These are phyloP conservation scores for Salvia miltiorrhiza DNA, from an alignment of 257 asterid genomes.

Conservation along the genomic window DNA sequence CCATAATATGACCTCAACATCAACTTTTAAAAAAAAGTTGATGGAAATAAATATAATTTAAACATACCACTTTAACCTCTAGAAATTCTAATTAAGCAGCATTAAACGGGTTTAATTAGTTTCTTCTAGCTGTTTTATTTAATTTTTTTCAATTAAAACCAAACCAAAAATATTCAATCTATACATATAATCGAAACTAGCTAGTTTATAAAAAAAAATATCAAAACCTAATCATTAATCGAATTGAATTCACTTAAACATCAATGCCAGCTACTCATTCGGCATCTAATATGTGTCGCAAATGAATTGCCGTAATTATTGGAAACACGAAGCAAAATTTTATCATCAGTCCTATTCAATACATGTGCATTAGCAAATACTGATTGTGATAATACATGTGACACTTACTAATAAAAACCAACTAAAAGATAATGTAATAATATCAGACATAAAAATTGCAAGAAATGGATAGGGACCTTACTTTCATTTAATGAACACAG, in stretches of 20 bases:
- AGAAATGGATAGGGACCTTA: not conserved
- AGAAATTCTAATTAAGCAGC: no score
- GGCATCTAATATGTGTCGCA: not conserved
- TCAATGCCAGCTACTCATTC: not conserved
- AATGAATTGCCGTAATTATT: conserved; percentile 10
- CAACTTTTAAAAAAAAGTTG: no score
- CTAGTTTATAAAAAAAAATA: no score
- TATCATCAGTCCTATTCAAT: conserved; percentile 1
- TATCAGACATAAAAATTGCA: not conserved
- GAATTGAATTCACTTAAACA: not conserved
- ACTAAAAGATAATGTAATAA: not conserved
- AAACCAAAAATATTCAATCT: no score
- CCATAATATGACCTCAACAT: no score
- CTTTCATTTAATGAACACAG: not conserved
- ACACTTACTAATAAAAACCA: not conserved
- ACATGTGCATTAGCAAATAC: not conserved
- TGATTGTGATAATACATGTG: not conserved
- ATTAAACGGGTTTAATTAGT: no score
- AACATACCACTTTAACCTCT: no score
- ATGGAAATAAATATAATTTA: no score
- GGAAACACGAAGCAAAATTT: not conserved
- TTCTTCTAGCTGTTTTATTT: no score
- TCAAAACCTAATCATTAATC: no score
- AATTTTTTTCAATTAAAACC: no score
- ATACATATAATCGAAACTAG: no score